These are phyloP conservation scores for Bryum argenteum DNA, from an alignment of 225 moss, liverwort and hornwort species.

Conservation along the genomic window DNA sequence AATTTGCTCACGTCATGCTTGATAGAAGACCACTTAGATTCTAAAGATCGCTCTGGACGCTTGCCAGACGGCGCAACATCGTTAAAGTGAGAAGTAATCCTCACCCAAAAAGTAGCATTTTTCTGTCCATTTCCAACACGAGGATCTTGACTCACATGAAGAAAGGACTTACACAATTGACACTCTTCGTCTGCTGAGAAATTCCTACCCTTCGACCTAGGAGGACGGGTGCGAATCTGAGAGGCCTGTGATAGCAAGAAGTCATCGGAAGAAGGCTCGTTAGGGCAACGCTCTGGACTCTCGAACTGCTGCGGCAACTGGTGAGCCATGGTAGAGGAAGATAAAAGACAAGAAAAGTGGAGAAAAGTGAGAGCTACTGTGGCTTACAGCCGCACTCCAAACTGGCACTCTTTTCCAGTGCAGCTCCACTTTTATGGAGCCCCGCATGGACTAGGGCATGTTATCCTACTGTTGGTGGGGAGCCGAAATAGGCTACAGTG, in stretches of 20 bases:
- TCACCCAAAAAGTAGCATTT: background rate
- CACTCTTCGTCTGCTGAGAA: background rate
- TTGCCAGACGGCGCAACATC: background rate
- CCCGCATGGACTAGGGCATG: no score
- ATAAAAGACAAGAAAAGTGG: no score
- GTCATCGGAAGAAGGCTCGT: background rate
- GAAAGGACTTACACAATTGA: background rate
- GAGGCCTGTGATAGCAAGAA: background rate
- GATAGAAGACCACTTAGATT: background rate
- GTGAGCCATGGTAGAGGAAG: no score
- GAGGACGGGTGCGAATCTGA: background rate
- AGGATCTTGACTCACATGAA: slow-evolving; percentile 13
- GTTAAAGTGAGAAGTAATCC: slow-evolving; percentile 2
- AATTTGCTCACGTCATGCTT: background rate
- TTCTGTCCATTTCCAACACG: slow-evolving; percentile 2
- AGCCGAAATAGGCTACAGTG: no score
- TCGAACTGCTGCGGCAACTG: no score
- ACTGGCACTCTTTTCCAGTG: no score
- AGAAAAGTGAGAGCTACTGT: no score
- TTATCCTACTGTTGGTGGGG: no score
- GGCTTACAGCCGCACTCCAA: no score
- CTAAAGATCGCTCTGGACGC: background rate
- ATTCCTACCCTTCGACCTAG: background rate
- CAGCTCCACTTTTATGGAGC: no score
- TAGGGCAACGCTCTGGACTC: no score